These are phyloP conservation scores for Cercospora citrullina DNA, from an alignment of 2,329 filamentous ascomycete genomes.

Conservation along the genomic window DNA sequence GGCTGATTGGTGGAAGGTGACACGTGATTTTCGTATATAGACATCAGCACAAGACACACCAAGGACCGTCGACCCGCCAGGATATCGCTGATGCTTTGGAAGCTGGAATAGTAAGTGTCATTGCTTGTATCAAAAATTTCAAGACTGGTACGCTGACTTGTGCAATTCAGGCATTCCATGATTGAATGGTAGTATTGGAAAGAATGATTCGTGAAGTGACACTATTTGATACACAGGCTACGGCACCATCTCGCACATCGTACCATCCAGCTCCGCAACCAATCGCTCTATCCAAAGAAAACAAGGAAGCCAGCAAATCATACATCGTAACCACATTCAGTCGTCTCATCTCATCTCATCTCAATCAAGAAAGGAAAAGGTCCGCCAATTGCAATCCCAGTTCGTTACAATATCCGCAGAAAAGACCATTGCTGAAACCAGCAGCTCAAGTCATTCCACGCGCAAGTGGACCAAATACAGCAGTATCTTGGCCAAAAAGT, in stretches of 20 bases:
- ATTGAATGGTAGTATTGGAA: no score
- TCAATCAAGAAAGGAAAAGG: background rate
- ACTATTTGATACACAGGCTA: background rate
- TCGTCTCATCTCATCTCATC: background rate
- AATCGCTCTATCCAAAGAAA: background rate
- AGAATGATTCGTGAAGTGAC: no score
- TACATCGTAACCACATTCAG: slow-evolving; percentile 1
- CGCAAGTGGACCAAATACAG: background rate
- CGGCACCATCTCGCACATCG: background rate
- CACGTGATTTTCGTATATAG: no score
- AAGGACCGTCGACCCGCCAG: no score
- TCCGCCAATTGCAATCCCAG: background rate
- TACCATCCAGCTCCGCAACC: background rate
- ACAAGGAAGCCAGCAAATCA: background rate
- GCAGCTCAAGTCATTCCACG: background rate
- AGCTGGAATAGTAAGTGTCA: no score
- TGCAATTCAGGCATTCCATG: no score
- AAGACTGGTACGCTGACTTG: no score
- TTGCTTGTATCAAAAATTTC: no score
- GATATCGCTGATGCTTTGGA: no score
- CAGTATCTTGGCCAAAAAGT: background rate
- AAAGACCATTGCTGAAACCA: background rate
- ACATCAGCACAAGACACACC: no score
- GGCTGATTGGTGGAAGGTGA: background rate
- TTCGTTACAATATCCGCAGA: background rate